A percentile compares a stretch with the other conserved stretches of the same genome.
Conservation (phyloP, 306 rosid species). For the Fagus sylvatica region DNA sequence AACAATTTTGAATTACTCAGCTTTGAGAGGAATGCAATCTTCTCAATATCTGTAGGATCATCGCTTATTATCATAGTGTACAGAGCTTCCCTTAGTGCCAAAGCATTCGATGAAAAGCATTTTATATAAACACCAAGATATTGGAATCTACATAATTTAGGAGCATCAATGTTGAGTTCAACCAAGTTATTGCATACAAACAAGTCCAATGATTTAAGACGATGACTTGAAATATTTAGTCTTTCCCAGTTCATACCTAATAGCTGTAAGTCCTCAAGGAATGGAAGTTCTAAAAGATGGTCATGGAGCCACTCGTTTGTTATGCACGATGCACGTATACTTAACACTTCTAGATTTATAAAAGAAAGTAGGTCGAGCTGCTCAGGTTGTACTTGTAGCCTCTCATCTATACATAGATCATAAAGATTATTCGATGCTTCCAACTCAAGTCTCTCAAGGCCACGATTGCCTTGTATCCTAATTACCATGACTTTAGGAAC, state of each 20-base stretch:
- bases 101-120: slow-evolving; percentile 5
- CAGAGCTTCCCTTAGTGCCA: neutral
- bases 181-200: neutral
- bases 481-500: no score
- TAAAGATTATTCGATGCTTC: neutral
- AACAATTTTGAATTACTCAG: neutral
- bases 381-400: neutral
- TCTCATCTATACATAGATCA: neutral
- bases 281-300: slow-evolving; percentile 14
- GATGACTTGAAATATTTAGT: slow-evolving; percentile 28
- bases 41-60: neutral
- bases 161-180: slow-evolving; percentile 28
- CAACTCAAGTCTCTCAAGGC: no score
- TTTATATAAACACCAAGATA: neutral
- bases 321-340: neutral
- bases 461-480: fast-evolving
- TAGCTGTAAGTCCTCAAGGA: slow-evolving; percentile 32
- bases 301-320: slow-evolving; percentile 27
- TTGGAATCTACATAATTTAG: slow-evolving; percentile 10
- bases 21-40: slow-evolving; percentile 13
- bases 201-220: slow-evolving; percentile 22
- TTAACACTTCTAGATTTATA: slow-evolving; percentile 14
- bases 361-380: neutral
- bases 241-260: slow-evolving; percentile 10
- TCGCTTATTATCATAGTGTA: neutral